Conservation (phyloP, 2,329 filamentous ascomycete genomes). For the Metarhizium humberi region DNA sequence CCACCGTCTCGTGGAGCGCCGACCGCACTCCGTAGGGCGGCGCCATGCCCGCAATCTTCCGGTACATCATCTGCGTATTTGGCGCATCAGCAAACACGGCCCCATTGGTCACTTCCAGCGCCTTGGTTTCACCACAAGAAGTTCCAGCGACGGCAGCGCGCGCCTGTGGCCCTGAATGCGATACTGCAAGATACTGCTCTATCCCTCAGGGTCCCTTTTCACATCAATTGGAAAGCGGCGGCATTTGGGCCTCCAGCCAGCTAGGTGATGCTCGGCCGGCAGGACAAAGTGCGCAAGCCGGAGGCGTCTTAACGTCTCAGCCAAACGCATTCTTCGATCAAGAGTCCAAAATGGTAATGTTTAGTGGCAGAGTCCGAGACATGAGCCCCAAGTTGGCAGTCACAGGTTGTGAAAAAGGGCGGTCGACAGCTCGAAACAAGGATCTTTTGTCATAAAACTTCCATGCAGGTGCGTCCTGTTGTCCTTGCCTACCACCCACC, state of each 20-base stretch:
- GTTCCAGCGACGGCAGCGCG: background rate
- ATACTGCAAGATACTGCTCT: background rate
- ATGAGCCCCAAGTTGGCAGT: background rate
- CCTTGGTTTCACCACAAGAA: background rate
- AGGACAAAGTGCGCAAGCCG: background rate
- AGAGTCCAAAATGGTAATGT: background rate
- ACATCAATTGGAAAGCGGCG: background rate
- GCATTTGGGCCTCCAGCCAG: background rate
- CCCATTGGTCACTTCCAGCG: background rate
- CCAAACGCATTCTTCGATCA: background rate
- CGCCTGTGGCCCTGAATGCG: background rate
- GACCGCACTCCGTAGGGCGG: background rate
- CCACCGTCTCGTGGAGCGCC: too few relatives aligned
- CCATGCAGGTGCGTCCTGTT: background rate
- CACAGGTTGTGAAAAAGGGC: background rate
- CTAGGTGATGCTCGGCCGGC: background rate
- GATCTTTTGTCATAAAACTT: constrained; percentile 1
- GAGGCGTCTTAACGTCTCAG: background rate
- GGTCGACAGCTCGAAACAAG: background rate
- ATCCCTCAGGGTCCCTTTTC: background rate
- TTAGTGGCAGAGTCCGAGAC: background rate
- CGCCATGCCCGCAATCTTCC: background rate
- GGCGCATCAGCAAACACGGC: background rate
- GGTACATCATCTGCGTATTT: background rate
- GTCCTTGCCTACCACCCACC: background rate